phyloP scores from a whole-genome alignment of 495 filamentous ascomycete species.

The Annulohypoxylon maeteangense region DNA sequence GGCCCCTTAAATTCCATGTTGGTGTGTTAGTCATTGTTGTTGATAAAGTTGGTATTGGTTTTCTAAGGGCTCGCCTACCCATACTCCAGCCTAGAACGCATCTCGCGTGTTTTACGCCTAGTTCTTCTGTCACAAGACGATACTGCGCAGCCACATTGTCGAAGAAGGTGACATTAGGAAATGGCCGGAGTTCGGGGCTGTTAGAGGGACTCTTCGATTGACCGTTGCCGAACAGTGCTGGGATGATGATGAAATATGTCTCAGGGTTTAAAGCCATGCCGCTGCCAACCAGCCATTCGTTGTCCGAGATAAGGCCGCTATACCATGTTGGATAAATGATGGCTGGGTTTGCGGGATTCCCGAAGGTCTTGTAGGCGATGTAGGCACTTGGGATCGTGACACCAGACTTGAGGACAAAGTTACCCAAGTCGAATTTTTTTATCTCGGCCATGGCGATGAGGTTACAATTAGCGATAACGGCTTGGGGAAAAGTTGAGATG shows the following conservation, averaged over 20 bases:
- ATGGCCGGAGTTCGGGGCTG: not conserved
- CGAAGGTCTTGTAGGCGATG: not conserved
- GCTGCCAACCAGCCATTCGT: not conserved
- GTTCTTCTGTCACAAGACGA: not conserved
- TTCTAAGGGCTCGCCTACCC: not conserved
- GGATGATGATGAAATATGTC: not conserved
- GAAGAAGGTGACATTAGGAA: not conserved
- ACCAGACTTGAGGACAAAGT: not conserved
- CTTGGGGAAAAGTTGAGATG: not conserved
- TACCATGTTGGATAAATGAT: not conserved
- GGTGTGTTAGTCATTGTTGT: not conserved
- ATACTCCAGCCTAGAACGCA: not conserved
- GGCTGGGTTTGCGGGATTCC: not conserved
- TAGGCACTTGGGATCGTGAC: not conserved
- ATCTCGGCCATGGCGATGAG: not conserved
- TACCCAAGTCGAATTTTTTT: not conserved
- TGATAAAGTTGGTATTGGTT: not conserved
- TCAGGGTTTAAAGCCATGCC: not conserved
- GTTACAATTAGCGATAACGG: not conserved
- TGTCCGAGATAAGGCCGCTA: not conserved
- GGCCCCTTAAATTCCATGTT: not conserved
- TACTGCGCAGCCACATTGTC: not conserved
- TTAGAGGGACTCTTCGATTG: not conserved
- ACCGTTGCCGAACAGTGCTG: not conserved
- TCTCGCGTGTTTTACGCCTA: not conserved